phyloP scores from a whole-genome alignment of 768 basidiomycete genomes.

The Kwoniella sp. region DNA sequence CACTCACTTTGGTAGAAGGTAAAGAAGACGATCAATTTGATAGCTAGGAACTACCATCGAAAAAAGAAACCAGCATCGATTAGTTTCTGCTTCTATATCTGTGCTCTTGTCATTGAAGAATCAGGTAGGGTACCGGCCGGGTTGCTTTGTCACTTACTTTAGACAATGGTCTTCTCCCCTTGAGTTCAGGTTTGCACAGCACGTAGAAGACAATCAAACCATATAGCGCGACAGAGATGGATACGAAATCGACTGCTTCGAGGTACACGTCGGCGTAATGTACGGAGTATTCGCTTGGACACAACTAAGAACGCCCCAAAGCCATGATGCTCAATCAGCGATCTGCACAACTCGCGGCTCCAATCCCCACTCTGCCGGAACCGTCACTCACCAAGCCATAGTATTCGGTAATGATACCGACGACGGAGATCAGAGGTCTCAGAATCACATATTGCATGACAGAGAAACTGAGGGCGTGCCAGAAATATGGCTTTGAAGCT shows the following conservation, averaged over 20 bases:
- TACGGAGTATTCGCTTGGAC: conserved; percentile 35
- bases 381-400: conserved; percentile 59
- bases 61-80: background rate
- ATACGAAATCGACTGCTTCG: conserved; percentile 71
- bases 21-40: conserved; percentile 78
- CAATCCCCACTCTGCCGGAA: too few relatives aligned
- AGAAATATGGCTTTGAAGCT: conserved; percentile 71
- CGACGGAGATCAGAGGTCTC: conserved; percentile 68
- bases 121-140: background rate
- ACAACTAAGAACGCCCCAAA: too few relatives aligned
- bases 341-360: too few relatives aligned
- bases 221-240: conserved; percentile 85
- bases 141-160: conserved; percentile 57
- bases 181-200: conserved; percentile 76
- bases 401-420: conserved; percentile 75
- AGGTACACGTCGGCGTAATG: conserved; percentile 48
- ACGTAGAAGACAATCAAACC: conserved; percentile 82
- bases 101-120: background rate
- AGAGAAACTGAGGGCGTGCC: conserved; percentile 67
- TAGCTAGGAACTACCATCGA: conserved; percentile 64
- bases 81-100: background rate
- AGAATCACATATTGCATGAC: conserved; percentile 87
- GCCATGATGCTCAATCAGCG: too few relatives aligned
- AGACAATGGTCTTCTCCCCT: conserved; percentile 71
- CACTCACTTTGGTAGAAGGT: conserved; percentile 85